Conservation (phyloP, 345 rosid species). For the Kandelia obovata region DNA sequence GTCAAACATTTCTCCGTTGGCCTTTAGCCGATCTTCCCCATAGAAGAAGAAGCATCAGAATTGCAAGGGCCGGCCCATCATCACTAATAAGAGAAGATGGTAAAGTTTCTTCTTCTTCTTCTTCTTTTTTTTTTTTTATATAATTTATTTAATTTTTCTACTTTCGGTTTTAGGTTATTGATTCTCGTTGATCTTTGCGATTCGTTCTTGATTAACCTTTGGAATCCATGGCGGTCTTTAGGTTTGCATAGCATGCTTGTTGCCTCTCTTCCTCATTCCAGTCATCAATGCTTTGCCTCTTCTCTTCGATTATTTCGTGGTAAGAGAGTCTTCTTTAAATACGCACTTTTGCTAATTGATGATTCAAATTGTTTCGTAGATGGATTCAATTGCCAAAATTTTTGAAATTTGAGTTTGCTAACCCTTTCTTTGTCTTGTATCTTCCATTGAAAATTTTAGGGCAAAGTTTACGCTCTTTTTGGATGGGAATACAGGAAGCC, state of each 20-base stretch:
- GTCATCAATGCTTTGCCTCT: slow-evolving; percentile 73
- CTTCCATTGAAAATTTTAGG: slow-evolving; percentile 32
- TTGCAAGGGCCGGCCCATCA: no score
- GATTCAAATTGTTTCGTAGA: background rate
- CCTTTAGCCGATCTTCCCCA: no score
- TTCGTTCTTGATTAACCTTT: background rate
- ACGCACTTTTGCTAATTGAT: background rate
- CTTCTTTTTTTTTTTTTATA: background rate
- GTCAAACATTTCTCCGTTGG: no score
- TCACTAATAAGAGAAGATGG: background rate
- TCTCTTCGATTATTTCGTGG: slow-evolving; percentile 63
- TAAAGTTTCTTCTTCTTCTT: background rate
- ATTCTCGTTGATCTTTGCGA: no score
- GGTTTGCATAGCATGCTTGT: slow-evolving; percentile 87
- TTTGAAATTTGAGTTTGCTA: no score
- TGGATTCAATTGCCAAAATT: no score
- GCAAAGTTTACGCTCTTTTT: slow-evolving; percentile 55
- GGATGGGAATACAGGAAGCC: slow-evolving; percentile 99
- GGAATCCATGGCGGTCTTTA: slow-evolving; percentile 5
- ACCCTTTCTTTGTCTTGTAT: background rate
- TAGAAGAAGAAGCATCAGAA: no score
- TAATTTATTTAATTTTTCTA: no score
- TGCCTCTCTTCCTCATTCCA: slow-evolving; percentile 92
- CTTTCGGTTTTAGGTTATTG: no score
- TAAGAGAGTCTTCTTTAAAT: slow-evolving; percentile 18